Evolutionary conservation across 805 yeast species (phyloP).

Genomic region (Barnettozyma botsteinii): DNA sequence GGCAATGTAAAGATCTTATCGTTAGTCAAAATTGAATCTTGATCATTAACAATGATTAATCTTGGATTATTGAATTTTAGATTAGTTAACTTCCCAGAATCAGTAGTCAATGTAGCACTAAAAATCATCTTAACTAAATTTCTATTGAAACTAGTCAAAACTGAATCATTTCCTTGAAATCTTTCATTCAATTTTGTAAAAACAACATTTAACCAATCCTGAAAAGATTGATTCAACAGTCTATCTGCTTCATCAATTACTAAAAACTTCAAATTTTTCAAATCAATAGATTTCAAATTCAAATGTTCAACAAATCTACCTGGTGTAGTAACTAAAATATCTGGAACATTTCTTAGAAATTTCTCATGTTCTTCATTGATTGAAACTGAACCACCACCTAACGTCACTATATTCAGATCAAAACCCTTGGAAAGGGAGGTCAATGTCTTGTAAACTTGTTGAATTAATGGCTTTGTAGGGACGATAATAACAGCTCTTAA

Average conservation of each 20-base stretch:
- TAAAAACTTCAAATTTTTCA: constrained; percentile 52
- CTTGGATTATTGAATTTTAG: constrained; percentile 68
- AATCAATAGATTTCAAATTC: constrained; percentile 33
- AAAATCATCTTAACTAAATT: constrained; percentile 65
- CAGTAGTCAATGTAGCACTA: constrained; percentile 91
- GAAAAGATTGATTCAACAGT: constrained; percentile 80
- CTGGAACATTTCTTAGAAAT: constrained; percentile 47
- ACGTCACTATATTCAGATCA: constrained; percentile 53
- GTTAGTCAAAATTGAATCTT: constrained; percentile 33
- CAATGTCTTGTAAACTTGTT: constrained; percentile 71
- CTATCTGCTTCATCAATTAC: constrained; percentile 82
- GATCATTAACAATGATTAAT: constrained; percentile 64
- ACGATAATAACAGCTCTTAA: constrained; percentile 73
- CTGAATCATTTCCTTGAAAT: constrained; percentile 28
- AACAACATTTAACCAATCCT: constrained; percentile 75
- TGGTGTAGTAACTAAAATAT: constrained; percentile 66
- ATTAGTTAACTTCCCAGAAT: constrained; percentile 77
- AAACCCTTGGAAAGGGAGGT: constrained; percentile 60
- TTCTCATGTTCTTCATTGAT: constrained; percentile 56
- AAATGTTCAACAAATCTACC: constrained; percentile 82
- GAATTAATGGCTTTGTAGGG: constrained; percentile 84
- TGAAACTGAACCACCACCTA: constrained; percentile 47
- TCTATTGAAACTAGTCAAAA: constrained; percentile 19
- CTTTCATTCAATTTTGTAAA: constrained; percentile 30
- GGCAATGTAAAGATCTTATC: constrained; percentile 61